Percentiles rank a stretch among this genome's conserved stretches.
phyloP scores from a whole-genome alignment of 768 basidiomycete species.

The Obba rivulosa region DNA sequence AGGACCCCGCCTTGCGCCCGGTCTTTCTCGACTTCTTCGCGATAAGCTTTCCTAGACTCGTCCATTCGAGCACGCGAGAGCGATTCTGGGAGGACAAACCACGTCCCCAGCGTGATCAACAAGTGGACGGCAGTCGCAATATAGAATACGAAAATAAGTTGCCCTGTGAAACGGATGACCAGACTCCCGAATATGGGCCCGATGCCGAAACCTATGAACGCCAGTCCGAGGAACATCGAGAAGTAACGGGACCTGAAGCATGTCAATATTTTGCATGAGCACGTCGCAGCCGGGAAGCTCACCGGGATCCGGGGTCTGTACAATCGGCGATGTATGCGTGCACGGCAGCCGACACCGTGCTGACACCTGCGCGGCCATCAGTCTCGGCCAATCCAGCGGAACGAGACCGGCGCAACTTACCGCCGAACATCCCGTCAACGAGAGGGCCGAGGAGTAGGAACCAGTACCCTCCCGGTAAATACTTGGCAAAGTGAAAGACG shows the following conservation, averaged over 20 bases:
- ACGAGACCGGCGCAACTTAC: constrained; percentile 33
- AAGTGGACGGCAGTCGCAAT: constrained; percentile 45
- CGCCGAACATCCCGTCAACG: constrained; percentile 68
- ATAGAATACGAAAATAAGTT: constrained; percentile 68
- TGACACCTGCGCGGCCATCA: constrained; percentile 37
- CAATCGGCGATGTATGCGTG: constrained; percentile 73
- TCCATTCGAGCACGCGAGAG: constrained; percentile 49
- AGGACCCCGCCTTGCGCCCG: constrained; percentile 5
- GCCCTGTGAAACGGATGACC: constrained; percentile 52
- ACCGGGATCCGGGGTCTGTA: constrained; percentile 51
- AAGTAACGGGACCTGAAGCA: constrained; percentile 52
- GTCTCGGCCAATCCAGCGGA: not conserved
- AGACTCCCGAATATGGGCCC: constrained; percentile 73
- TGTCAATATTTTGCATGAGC: constrained; percentile 1
- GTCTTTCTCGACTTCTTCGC: constrained; percentile 26
- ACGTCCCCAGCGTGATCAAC: constrained; percentile 42
- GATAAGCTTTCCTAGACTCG: constrained; percentile 31
- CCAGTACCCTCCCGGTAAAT: constrained; percentile 78
- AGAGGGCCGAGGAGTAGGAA: constrained; percentile 63
- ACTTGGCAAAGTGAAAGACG: constrained; percentile 51
- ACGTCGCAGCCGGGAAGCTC: constrained; percentile 4
- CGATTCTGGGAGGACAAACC: constrained; percentile 74
- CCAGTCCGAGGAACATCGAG: constrained; percentile 59
- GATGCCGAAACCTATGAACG: constrained; percentile 69
- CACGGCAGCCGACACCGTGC: constrained; percentile 43